Base-by-base conservation (phyloP, 352 stramenopile species). In the Hyaloperonospora arabidopsidis region DNA sequence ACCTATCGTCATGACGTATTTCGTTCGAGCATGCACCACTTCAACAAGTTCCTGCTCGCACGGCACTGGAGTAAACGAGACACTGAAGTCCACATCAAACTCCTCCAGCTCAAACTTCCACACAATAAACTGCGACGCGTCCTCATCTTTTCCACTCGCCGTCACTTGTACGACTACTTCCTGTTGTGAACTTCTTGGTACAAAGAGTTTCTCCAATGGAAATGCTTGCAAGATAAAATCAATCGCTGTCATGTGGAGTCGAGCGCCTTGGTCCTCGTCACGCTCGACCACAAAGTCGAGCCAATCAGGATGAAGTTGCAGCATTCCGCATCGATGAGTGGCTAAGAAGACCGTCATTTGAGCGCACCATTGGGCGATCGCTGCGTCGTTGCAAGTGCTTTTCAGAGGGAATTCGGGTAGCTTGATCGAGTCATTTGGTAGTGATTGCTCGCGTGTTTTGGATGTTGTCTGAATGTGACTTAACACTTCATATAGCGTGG, bases 41-140 rank as follows among this genome's bases (percentile, higher is more conserved):
- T 82, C 68, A 11, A 74, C 50, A 6, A 72, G 67, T n/a, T 32
- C 8, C 25, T 82, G 70, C 19, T 59, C 45, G n/a, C 68, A 58
- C 49, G 63, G 61, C 18, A 76, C 50, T 0, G 68, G 68, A 5
- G 65, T 46, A 65, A 87, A 93, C 15, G 70, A 63, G 12, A 89
- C 76, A 21, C 62, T 81, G 36, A 93, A 89, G 29, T 89, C 79
- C 36, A 93, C 74, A 52, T 93, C 79, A 50, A 84, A 78, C 59
- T 90, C 82, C 45, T 90, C 79, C 4, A 89, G 45, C 45, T 90
- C 82, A 49, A 93, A 93, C 45, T 85, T 85, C 82, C 82, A 93
- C 21, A 89, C 77, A 45, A 92, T 62, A 53, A 83, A 87, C 32
- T 87, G 81, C 10, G 65, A 59, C 0, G 25, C 15, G 1, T 60